Evolutionary conservation across 352 stramenopile genomes (phyloP).

Genomic region (Phytophthora palmivora): DNA sequence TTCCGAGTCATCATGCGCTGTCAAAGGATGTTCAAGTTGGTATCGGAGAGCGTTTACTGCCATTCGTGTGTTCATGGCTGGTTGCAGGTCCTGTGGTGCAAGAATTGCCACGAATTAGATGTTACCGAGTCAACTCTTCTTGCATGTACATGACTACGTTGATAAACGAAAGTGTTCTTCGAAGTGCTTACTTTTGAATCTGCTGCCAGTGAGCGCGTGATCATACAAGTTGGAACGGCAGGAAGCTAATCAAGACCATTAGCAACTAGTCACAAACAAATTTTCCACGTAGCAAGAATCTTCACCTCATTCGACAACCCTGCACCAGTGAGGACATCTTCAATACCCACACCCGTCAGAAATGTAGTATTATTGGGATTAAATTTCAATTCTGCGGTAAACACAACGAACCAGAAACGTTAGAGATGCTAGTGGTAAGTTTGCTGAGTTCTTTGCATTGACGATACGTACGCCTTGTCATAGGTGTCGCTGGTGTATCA

Average conservation of each 20-base stretch:
- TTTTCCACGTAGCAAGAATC: not conserved
- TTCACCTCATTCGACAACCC: constrained; percentile 40
- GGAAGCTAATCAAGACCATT: constrained; percentile 35
- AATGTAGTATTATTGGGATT: constrained; percentile 76
- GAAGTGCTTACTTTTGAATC: constrained; percentile 41
- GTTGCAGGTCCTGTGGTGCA: constrained; percentile 23
- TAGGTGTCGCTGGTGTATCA: constrained; percentile 23
- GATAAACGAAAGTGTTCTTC: no score
- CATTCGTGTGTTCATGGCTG: constrained; percentile 55
- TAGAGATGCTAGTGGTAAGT: constrained; percentile 1
- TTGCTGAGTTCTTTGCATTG: not conserved
- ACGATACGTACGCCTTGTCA: constrained; percentile 28
- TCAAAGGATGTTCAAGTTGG: constrained; percentile 80
- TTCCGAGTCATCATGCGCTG: constrained; percentile 78
- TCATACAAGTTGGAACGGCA: constrained; percentile 57
- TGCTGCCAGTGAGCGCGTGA: constrained; percentile 56
- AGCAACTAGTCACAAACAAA: not conserved
- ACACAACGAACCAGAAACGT: not conserved
- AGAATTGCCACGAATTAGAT: not conserved
- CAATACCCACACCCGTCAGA: constrained; percentile 75
- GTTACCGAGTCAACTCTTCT: no score
- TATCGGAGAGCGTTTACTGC: constrained; percentile 79
- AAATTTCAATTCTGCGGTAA: constrained; percentile 38
- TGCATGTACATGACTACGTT: not conserved
- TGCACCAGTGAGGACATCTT: constrained; percentile 52